phyloP scores from a whole-genome alignment of 2,329 filamentous ascomycete genomes.

The Alternaria gansuensis region DNA sequence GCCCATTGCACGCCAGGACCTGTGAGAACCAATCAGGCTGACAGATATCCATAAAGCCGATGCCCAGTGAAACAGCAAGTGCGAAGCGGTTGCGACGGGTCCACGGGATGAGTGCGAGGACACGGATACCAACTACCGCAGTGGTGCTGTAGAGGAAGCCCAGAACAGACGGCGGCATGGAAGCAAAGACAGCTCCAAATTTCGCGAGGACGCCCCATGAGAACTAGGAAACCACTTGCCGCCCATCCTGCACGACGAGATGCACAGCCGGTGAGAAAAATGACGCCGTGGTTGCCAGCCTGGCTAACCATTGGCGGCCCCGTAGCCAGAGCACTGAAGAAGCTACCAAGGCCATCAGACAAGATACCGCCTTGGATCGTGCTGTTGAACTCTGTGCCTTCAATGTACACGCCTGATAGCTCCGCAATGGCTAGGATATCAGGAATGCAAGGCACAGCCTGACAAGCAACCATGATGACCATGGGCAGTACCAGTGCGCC shows the following conservation, averaged over 20 bases:
- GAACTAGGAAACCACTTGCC: slow-evolving; percentile 38
- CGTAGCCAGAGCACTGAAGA: slow-evolving; percentile 40
- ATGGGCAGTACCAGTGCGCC: slow-evolving; percentile 39
- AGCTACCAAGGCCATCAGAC: slow-evolving; percentile 41
- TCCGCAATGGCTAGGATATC: slow-evolving; percentile 44
- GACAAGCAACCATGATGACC: slow-evolving; percentile 45
- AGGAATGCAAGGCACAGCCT: slow-evolving; percentile 51
- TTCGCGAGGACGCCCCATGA: slow-evolving; percentile 44
- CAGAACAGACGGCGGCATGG: slow-evolving; percentile 53
- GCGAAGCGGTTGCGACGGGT: slow-evolving; percentile 43
- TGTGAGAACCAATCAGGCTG: slow-evolving; percentile 53
- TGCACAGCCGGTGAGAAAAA: slow-evolving; percentile 40
- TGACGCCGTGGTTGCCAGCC: slow-evolving; percentile 44
- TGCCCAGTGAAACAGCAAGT: slow-evolving; percentile 35
- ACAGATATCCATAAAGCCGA: slow-evolving; percentile 52
- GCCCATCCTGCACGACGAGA: slow-evolving; percentile 42
- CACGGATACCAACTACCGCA: slow-evolving; percentile 39
- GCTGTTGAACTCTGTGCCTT: slow-evolving; percentile 41
- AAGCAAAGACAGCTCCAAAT: slow-evolving; percentile 43
- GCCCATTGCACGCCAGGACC: slow-evolving; percentile 52
- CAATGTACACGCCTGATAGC: slow-evolving; percentile 38
- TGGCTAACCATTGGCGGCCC: slow-evolving; percentile 43
- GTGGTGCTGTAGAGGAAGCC: slow-evolving; percentile 48
- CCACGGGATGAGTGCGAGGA: slow-evolving; percentile 40
- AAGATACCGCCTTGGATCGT: slow-evolving; percentile 41